Evolutionary conservation across 306 rosid genomes (phyloP).

Genomic region (Ormosia emarginata): DNA sequence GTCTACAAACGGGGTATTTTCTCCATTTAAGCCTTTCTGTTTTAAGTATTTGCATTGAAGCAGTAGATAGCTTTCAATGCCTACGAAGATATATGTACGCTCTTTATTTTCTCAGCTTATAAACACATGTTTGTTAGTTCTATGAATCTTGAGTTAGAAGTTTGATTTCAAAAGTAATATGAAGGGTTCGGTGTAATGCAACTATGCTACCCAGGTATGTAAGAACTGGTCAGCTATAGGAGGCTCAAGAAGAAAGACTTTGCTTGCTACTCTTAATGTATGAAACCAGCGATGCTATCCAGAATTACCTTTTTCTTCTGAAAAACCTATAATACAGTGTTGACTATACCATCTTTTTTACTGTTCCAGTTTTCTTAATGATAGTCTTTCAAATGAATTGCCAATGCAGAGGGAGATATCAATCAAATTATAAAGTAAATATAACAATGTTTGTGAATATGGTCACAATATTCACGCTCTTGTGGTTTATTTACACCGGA

Average conservation of each 20-base stretch:
- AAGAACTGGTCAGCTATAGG: neutral
- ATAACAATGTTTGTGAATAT: slow-evolving; percentile 6
- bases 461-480: slow-evolving; percentile 14
- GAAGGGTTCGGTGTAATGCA: neutral
- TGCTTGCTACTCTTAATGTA: neutral
- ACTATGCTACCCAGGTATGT: neutral
- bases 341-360: neutral
- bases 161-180: neutral
- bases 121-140: neutral
- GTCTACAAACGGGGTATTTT: neutral
- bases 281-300: neutral
- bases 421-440: neutral
- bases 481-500: slow-evolving; percentile 20
- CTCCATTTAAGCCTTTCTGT: neutral
- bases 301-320: neutral
- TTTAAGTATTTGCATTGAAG: neutral
- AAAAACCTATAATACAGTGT: neutral
- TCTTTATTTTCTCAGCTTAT: neutral
- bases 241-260: neutral
- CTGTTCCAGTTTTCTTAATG: neutral
- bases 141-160: neutral
- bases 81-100: neutral
- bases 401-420: neutral
- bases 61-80: neutral
- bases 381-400: neutral